phyloP scores from a whole-genome alignment of 345 rosid species.

The Corchorus capsularis region DNA sequence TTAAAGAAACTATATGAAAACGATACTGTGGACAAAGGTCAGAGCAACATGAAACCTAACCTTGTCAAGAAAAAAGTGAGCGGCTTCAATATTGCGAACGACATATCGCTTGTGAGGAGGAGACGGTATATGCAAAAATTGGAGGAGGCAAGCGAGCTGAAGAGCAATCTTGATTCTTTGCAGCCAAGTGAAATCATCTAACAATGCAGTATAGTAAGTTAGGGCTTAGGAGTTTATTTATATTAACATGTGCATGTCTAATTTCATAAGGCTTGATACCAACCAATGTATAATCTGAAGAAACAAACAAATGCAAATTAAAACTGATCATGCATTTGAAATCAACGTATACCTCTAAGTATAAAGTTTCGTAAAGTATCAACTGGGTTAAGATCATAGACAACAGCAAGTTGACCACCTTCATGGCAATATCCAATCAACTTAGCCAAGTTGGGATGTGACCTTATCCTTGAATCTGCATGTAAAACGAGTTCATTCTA shows the following conservation, averaged over 20 bases:
- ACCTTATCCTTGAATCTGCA: neutral
- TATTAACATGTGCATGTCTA: neutral
- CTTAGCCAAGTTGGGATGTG: neutral
- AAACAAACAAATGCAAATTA: too few relatives aligned
- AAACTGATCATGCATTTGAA: too few relatives aligned
- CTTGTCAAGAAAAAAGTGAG: neutral
- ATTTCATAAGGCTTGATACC: too few relatives aligned
- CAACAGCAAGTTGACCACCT: neutral
- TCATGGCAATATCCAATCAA: neutral
- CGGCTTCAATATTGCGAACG: neutral
- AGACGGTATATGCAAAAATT: neutral
- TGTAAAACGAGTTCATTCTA: neutral
- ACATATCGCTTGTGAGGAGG: neutral
- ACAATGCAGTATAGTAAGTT: neutral
- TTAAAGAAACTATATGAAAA: too few relatives aligned
- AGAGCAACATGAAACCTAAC: neutral
- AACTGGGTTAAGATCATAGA: neutral
- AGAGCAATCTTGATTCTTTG: neutral
- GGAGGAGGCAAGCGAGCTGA: neutral
- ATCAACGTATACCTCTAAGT: neutral
- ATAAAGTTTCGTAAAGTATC: neutral
- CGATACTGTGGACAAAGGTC: too few relatives aligned
- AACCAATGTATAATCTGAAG: too few relatives aligned
- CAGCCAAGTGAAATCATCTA: neutral
- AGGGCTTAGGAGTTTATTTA: too few relatives aligned